A percentile compares a stretch with the other conserved stretches of the same genome.
Evolutionary conservation across 768 basidiomycete genomes (phyloP).

Genomic region (Lentinula sp.): DNA sequence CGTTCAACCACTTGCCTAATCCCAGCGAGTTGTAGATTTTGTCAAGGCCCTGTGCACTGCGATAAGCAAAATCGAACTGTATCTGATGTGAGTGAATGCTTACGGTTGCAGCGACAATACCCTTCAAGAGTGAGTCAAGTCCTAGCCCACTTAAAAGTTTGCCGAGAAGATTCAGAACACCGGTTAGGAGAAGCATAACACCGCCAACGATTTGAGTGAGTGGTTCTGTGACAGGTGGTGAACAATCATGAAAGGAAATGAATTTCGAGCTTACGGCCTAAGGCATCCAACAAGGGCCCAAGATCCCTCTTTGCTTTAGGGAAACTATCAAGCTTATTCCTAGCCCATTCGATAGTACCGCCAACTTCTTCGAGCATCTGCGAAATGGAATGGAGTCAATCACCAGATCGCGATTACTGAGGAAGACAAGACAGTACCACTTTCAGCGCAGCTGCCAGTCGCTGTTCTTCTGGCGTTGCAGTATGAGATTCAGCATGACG

Average conservation of each 20-base stretch:
- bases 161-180: constrained; percentile 29
- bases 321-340: constrained; percentile 27
- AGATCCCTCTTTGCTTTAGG: constrained; percentile 33
- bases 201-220: constrained; percentile 33
- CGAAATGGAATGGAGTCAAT: not conserved
- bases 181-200: constrained; percentile 27
- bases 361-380: constrained; percentile 30
- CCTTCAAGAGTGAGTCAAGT: constrained; percentile 25
- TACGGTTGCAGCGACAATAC: constrained; percentile 25
- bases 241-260: not conserved
- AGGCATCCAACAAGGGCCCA: constrained; percentile 28
- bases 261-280: constrained; percentile 21
- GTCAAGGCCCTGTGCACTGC: constrained; percentile 21
- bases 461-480: constrained; percentile 30
- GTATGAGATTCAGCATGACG: constrained; percentile 27
- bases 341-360: constrained; percentile 32
- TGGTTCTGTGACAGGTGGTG: constrained; percentile 18
- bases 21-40: constrained; percentile 30
- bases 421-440: constrained; percentile 15
- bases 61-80: not conserved
- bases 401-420: not conserved
- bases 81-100: not conserved
- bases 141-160: constrained; percentile 26
- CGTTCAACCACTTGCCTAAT: constrained; percentile 22
- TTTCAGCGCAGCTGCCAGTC: constrained; percentile 31